These are phyloP conservation scores for Cutaneotrichosporon cyanovorans DNA, from an alignment of 1,284 basidiomycete genomes.

Conservation along the genomic window DNA sequence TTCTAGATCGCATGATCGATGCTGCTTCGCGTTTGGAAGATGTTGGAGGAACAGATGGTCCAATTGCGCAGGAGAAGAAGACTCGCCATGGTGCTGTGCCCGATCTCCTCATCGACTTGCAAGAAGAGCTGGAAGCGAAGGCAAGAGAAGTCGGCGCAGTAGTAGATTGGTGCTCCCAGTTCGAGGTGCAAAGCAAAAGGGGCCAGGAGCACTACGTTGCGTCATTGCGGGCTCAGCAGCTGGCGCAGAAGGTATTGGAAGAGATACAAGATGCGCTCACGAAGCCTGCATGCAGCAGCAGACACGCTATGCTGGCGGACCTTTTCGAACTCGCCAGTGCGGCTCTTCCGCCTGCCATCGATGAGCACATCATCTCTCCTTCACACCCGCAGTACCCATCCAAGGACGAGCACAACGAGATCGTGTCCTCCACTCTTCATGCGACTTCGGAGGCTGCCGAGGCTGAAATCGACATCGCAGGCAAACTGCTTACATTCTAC, in stretches of 20 bases:
- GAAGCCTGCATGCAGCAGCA: constrained; percentile 19
- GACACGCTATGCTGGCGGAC: constrained; percentile 15
- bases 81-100: constrained; percentile 27
- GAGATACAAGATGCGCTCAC: constrained; percentile 15
- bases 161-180: constrained; percentile 25
- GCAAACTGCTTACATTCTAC: constrained; percentile 26
- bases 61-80: constrained; percentile 5
- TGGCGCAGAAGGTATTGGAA: constrained; percentile 11
- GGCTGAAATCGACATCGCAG: constrained; percentile 7
- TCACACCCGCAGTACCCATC: constrained; percentile 25
- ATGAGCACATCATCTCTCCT: constrained; percentile 22
- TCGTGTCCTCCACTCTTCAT: constrained; percentile 10
- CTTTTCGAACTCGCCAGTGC: constrained; percentile 8
- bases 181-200: constrained; percentile 29
- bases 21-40: constrained; percentile 27
- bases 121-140: constrained; percentile 34
- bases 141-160: constrained; percentile 17
- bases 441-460: constrained; percentile 10
- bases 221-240: constrained; percentile 10
- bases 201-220: constrained; percentile 23
- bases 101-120: constrained; percentile 34
- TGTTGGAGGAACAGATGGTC: constrained; percentile 29
- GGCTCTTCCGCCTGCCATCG: constrained; percentile 17
- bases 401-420: constrained; percentile 20
- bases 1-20: constrained; percentile 44